These are phyloP conservation scores for Aphanomyces stellatus DNA, from an alignment of 352 stramenopile genomes.

Conservation along the genomic window DNA sequence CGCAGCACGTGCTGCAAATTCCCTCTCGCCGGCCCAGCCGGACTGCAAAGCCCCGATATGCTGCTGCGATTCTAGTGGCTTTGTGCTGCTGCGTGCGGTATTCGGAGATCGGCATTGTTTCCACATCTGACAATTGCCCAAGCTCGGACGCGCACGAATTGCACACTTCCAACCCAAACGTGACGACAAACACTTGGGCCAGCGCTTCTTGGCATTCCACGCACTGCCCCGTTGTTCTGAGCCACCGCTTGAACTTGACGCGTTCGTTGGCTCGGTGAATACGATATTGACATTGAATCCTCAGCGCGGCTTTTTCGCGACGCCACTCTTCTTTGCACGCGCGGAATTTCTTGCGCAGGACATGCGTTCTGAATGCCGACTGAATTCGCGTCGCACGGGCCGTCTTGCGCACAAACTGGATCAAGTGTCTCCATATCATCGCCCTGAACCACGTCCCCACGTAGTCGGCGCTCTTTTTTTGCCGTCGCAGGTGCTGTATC, in stretches of 20 bases:
- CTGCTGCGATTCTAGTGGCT: constrained; percentile 27
- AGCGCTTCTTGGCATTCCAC: constrained; percentile 33
- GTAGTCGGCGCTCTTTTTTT: neutral
- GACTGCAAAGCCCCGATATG: constrained; percentile 33
- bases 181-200: constrained; percentile 34
- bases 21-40: constrained; percentile 23
- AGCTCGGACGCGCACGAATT: constrained; percentile 14
- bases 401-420: constrained; percentile 26
- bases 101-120: constrained; percentile 24
- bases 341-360: neutral
- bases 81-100: constrained; percentile 29
- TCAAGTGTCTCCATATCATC: constrained; percentile 18
- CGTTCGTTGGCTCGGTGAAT: constrained; percentile 19
- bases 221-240: constrained; percentile 32
- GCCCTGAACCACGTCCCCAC: constrained; percentile 3
- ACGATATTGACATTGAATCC: constrained; percentile 12
- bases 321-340: constrained; percentile 11
- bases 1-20: constrained; percentile 35
- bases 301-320: constrained; percentile 20
- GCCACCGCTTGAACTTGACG: constrained; percentile 19
- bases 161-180: constrained; percentile 29
- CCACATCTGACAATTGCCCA: neutral
- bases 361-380: constrained; percentile 27
- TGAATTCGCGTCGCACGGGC: constrained; percentile 37
- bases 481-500: neutral